Evolutionary conservation across 208 protist genomes (phyloP), one percentile per base, ranked within the genome.

Genomic region (Acanthamoeba healyi): DNA sequence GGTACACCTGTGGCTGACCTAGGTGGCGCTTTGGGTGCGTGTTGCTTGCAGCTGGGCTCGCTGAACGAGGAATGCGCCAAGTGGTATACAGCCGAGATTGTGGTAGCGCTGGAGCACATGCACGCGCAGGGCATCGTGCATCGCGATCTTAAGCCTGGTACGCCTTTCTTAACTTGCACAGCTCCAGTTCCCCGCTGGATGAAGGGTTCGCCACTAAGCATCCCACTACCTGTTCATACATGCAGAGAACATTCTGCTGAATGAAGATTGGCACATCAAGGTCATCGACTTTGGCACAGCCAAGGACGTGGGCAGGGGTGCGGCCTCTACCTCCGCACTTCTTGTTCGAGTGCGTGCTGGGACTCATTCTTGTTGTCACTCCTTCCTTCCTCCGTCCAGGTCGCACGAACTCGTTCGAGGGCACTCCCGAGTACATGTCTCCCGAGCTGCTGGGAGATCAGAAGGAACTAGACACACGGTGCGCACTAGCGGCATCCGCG

Each of bases 371-470:
- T 40, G 1, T 56, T 15, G 10, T 40, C 36, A 0, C 1, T 26
- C 9, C 17, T 26, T 51, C 36, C 0, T 7, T 63, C 34, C 15
- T 34, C 2, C 32, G 9, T 9, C 15, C 44, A 72, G 82, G 74
- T 24, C 61, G 95, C 17, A 56, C 93, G 9, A 95, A 95, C 40
- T 96, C 95, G 15, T 96, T 96, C 77, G 82, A 94, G 22, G 95
- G 95, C 12, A 96, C 95, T n/a, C 94, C 96, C 24, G 96, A 97
- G 87, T 97, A 97, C 67, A 94, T 97, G n/a, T 82, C 95, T 58
- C 96, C 96, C 22, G 96, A 97, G 77, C 32, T 97, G 14, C 91
- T 97, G 12, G 96, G 89, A 26, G 92, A 96, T 24, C 92, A 96
- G 24, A 72, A 92, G 10, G 93, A 65, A 19, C 58, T 67, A 3